phyloP scores from a whole-genome alignment of 352 stramenopile genomes.

The Phytopythium boreale region DNA sequence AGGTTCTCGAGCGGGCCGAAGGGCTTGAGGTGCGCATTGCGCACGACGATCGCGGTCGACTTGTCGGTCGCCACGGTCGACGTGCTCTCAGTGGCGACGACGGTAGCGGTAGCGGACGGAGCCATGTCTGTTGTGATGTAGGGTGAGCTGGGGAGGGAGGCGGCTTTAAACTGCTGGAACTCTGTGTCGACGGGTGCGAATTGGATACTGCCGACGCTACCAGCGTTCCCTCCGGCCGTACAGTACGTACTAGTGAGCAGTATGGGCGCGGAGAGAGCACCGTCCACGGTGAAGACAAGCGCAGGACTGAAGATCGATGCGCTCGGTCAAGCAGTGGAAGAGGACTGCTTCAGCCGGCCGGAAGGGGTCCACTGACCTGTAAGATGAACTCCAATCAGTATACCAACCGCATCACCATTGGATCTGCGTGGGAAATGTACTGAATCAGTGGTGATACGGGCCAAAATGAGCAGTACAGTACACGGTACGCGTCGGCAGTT shows the following conservation, averaged over 20 bases:
- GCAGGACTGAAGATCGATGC: neutral
- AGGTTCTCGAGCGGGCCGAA: conserved; percentile 50
- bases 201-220: conserved; percentile 3
- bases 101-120: conserved; percentile 5
- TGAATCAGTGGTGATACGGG: neutral
- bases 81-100: neutral
- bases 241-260: neutral
- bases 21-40: conserved; percentile 29
- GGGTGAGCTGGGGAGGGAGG: neutral
- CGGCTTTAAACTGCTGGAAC: neutral
- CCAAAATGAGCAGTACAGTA: neutral
- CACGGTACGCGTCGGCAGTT: too few relatives aligned
- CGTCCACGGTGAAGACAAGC: too few relatives aligned
- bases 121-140: neutral
- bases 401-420: neutral
- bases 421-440: neutral
- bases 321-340: conserved; percentile 1
- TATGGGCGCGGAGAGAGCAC: neutral
- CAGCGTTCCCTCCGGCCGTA: neutral
- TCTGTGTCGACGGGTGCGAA: neutral
- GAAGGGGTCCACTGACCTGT: neutral
- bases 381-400: neutral
- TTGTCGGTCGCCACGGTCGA: neutral
- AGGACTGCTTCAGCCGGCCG: neutral
- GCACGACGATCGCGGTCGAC: conserved; percentile 14